phyloP scores from a whole-genome alignment of 495 filamentous ascomycete species.

The Hapsidospora chrysogenum region DNA sequence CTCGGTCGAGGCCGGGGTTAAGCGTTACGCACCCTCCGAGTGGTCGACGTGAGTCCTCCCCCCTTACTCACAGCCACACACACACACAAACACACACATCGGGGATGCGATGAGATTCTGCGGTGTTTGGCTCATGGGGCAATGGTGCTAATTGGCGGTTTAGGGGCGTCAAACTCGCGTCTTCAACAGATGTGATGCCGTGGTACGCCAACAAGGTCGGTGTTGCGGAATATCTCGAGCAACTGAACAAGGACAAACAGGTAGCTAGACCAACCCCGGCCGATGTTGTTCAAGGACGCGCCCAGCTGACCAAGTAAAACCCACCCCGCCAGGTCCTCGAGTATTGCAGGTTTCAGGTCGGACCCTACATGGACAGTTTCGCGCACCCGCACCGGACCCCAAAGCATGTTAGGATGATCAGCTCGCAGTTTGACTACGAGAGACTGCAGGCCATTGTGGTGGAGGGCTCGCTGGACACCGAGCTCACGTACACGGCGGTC shows the following conservation, averaged over 20 bases:
- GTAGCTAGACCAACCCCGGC: slow-evolving; percentile 12
- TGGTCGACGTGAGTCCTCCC: slow-evolving; percentile 12
- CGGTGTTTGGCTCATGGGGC: too few relatives aligned
- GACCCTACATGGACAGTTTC: slow-evolving; percentile 36
- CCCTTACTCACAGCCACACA: neutral
- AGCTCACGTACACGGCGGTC: slow-evolving; percentile 31
- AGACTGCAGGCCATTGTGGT: slow-evolving; percentile 30
- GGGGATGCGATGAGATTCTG: too few relatives aligned
- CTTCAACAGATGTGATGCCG: slow-evolving; percentile 14
- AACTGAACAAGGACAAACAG: slow-evolving; percentile 32
- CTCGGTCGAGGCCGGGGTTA: slow-evolving; percentile 32
- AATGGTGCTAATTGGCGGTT: too few relatives aligned
- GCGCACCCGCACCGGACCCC: slow-evolving; percentile 30
- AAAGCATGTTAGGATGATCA: slow-evolving; percentile 26
- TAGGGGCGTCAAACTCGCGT: slow-evolving; percentile 4
- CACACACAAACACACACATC: neutral
- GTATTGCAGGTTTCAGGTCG: slow-evolving; percentile 41
- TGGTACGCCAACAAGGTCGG: slow-evolving; percentile 33
- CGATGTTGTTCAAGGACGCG: slow-evolving; percentile 1
- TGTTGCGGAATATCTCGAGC: slow-evolving; percentile 28
- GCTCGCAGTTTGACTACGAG: slow-evolving; percentile 27
- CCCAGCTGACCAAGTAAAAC: neutral
- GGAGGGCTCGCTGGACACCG: slow-evolving; percentile 24
- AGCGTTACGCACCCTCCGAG: slow-evolving; percentile 35
- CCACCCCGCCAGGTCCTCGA: slow-evolving; percentile 29